Evolutionary conservation across 129 eudicot species (phyloP), one percentile per base, ranked within the genome.

Genomic region (Flaveria robusta): DNA sequence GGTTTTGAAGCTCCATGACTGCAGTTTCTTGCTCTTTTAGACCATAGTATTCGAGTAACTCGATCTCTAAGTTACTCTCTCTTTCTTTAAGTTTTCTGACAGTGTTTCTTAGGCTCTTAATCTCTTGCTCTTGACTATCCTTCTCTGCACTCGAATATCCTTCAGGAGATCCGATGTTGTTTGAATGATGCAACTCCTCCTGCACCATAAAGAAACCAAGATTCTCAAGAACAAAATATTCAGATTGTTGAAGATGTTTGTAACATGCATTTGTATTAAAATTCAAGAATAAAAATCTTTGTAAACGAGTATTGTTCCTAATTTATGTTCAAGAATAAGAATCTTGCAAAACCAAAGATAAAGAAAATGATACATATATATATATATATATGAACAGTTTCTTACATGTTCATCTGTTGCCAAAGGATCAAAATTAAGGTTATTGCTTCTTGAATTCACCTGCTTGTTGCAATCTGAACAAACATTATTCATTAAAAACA

Each of bases 31-130:
- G 97, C 82, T 93, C 97, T 78, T 88, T 87, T 19, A 90, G 87
- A 64, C 98, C 98, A 66, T 88, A 91, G 77, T 88, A 93, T 76
- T 93, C 97, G 11, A 93, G 97, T 83, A 91, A 79, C 60, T 93
- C 88, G 12, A 85, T 85, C 85, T 93, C 96, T 29, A 93, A 84
- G 42, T 45, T 77, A 27, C 74, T 82, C 78, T 93, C 98, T 73
- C 96, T 79, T 73, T 91, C 93, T 82, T 81, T 70, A 19, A 90
- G 93, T 62, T 78, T 81, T 71, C 72, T 77, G 68, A 93, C 88
- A 43, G 79, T 83, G 78, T 76, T 81, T 74, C 85, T 64, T 34
- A 93, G 84, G 77, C 45, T 88, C 66, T 58, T 76, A 9, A 93
- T 85, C 84, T 93, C 98, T 76, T 82, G 82, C 74, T 87, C 88